A percentile compares a stretch with the other conserved stretches of the same genome.
Conservation (phyloP, 2,329 filamentous ascomycete species). For the Ascocoryne sarcoides region DNA sequence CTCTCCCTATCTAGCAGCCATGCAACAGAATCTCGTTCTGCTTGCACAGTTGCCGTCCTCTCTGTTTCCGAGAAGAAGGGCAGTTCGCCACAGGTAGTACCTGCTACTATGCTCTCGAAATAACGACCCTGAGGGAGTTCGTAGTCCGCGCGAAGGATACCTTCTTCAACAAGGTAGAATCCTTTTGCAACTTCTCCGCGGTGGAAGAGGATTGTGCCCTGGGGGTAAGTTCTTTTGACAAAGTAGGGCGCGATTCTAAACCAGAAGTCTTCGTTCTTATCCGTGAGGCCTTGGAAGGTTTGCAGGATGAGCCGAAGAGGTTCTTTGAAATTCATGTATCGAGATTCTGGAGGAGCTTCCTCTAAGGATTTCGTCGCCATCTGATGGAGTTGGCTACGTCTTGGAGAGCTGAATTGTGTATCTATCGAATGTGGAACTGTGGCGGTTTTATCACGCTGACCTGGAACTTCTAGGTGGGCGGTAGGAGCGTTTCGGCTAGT, state of each 20-base stretch:
- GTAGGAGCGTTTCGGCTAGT: conserved; percentile 34
- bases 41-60: conserved; percentile 76
- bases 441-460: not conserved
- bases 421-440: conserved; percentile 35
- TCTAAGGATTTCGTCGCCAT: conserved; percentile 70
- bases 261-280: conserved; percentile 93
- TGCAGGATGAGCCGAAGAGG: conserved; percentile 87
- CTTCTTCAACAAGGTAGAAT: conserved; percentile 86
- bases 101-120: conserved; percentile 85
- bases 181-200: conserved; percentile 68
- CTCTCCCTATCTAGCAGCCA: conserved; percentile 69
- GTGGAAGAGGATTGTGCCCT: conserved; percentile 67
- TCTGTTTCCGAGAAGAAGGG: conserved; percentile 91
- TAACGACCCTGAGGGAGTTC: conserved; percentile 81
- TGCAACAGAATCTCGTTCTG: conserved; percentile 71
- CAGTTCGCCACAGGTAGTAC: conserved; percentile 89
- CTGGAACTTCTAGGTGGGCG: conserved; percentile 21
- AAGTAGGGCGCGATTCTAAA: conserved; percentile 74
- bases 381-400: conserved; percentile 66
- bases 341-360: conserved; percentile 49
- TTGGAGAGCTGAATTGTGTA: conserved; percentile 62
- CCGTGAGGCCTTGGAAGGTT: conserved; percentile 83
- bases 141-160: conserved; percentile 85
- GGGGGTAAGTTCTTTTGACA: conserved; percentile 52
- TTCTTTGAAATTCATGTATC: conserved; percentile 82